Evolutionary conservation across 2,329 filamentous ascomycete genomes (phyloP).

Genomic region (Venturia carpophila): DNA sequence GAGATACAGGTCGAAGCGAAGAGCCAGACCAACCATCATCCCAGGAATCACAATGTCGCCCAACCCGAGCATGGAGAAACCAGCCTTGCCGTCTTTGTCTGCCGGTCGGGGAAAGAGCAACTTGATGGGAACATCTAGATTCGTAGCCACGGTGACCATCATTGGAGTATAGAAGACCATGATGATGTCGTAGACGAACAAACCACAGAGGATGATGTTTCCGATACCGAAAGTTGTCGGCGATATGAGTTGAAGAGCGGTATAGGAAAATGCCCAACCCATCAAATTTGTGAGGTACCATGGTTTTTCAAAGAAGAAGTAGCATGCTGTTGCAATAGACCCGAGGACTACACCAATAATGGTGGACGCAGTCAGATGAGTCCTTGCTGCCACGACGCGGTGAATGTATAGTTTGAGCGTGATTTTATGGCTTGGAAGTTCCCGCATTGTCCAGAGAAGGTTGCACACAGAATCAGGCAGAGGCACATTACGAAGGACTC

Average conservation of each 20-base stretch:
- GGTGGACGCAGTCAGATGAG: slow-evolving; percentile 48
- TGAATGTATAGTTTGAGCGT: slow-evolving; percentile 47
- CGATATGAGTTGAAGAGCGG: slow-evolving; percentile 72
- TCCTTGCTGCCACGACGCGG: slow-evolving; percentile 40
- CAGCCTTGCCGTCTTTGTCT: slow-evolving; percentile 29
- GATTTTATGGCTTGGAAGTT: slow-evolving; percentile 43
- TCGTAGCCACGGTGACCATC: slow-evolving; percentile 82
- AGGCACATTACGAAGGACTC: slow-evolving; percentile 40
- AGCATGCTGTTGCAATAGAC: slow-evolving; percentile 53
- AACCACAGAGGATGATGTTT: slow-evolving; percentile 63
- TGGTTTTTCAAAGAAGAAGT: slow-evolving; percentile 51
- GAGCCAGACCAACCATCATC: slow-evolving; percentile 77
- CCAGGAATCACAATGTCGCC: slow-evolving; percentile 93
- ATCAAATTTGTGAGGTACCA: slow-evolving; percentile 78
- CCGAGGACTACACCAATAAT: slow-evolving; percentile 50
- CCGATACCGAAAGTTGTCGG: slow-evolving; percentile 82
- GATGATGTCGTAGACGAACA: slow-evolving; percentile 94
- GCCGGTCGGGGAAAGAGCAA: slow-evolving; percentile 67
- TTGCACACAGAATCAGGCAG: slow-evolving; percentile 32
- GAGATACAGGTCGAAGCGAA: slow-evolving; percentile 85
- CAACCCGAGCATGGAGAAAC: slow-evolving; percentile 72
- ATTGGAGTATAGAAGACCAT: slow-evolving; percentile 83
- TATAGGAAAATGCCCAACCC: slow-evolving; percentile 80
- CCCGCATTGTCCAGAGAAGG: slow-evolving; percentile 44
- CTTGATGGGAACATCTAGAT: slow-evolving; percentile 87